phyloP scores from a whole-genome alignment of 331 rosid species.

The Erythrophleum ivorense region DNA sequence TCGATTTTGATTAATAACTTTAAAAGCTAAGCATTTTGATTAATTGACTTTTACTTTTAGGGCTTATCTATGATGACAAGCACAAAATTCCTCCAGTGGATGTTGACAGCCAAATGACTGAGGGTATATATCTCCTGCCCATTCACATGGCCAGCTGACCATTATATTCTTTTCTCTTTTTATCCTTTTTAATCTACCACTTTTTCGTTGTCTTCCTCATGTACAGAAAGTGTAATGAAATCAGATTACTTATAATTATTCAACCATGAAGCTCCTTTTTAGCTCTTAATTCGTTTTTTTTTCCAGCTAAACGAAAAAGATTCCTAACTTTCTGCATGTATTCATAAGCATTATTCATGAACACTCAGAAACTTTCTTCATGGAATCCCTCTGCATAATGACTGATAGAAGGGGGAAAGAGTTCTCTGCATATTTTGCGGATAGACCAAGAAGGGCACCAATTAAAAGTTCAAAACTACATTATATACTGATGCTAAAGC shows the following conservation, averaged over 20 bases:
- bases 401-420: neutral
- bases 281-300: neutral
- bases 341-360: neutral
- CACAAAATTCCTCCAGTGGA: neutral
- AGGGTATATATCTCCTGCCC: neutral
- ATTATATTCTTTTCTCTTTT: neutral
- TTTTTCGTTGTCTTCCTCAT: neutral
- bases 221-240: neutral
- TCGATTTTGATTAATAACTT: neutral
- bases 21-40: neutral
- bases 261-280: neutral
- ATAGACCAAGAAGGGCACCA: neutral
- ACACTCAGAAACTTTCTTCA: neutral
- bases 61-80: neutral
- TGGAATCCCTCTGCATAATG: neutral
- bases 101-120: slow-evolving; percentile 2
- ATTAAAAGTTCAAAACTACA: neutral
- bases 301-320: neutral
- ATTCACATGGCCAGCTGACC: neutral
- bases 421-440: neutral
- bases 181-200: neutral
- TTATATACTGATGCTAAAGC: neutral
- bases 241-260: neutral
- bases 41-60: neutral
- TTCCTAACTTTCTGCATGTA: neutral